phyloP scores from a whole-genome alignment of 805 yeast species.

The Candida taoyuanica region DNA sequence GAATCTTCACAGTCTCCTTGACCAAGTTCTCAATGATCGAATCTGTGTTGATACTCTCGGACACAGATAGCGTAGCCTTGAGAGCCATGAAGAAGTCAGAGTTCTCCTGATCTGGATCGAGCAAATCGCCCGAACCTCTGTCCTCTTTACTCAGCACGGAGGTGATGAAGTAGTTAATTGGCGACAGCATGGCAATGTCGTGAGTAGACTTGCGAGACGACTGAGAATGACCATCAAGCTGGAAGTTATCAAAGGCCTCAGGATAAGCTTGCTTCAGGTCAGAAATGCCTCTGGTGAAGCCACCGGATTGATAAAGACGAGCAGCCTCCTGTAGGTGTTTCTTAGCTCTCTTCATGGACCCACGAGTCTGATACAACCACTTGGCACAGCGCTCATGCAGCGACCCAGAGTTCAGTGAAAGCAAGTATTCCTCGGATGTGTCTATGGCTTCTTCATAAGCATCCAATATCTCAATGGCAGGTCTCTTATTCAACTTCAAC shows the following conservation, averaged over 20 bases:
- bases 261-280: conserved; percentile 29
- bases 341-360: conserved; percentile 31
- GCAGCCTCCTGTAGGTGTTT: conserved; percentile 35
- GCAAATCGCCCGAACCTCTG: not conserved
- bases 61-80: conserved; percentile 43
- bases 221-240: conserved; percentile 25
- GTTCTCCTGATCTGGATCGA: conserved; percentile 10
- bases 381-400: conserved; percentile 39
- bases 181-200: conserved; percentile 12
- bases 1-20: conserved; percentile 34
- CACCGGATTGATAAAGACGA: conserved; percentile 31
- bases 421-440: conserved; percentile 29
- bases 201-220: conserved; percentile 7
- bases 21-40: conserved; percentile 36
- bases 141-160: conserved; percentile 25
- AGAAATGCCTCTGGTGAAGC: conserved; percentile 24
- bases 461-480: conserved; percentile 39
- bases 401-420: conserved; percentile 36
- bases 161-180: conserved; percentile 28
- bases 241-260: conserved; percentile 22
- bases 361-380: conserved; percentile 25
- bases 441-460: conserved; percentile 42
- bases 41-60: conserved; percentile 38
- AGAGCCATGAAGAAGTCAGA: conserved; percentile 33
- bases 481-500: conserved; percentile 19